phyloP scores from a whole-genome alignment of 2,329 filamentous ascomycete genomes.

The Exophiala dermatitidis region DNA sequence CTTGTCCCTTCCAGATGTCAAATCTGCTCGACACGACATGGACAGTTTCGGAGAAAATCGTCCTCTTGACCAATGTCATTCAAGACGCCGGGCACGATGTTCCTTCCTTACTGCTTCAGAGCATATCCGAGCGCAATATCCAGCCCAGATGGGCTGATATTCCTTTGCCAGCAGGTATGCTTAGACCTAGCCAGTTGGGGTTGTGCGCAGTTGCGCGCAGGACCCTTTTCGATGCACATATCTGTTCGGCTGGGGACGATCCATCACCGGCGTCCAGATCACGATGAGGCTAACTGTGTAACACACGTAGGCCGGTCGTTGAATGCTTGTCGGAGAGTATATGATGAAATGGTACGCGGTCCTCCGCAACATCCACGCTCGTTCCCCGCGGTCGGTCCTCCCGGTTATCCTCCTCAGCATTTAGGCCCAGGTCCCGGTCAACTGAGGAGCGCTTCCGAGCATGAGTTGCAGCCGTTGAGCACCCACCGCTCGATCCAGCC shows the following conservation, averaged over 20 bases:
- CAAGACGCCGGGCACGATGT: constrained; percentile 22
- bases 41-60: constrained; percentile 24
- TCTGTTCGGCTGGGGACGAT: neutral
- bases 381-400: constrained; percentile 6
- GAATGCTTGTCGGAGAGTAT: constrained; percentile 21
- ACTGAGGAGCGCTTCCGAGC: constrained; percentile 13
- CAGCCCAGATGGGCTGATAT: constrained; percentile 25
- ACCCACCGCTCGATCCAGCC: constrained; percentile 22
- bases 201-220: constrained; percentile 2
- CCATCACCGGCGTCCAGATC: neutral
- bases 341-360: constrained; percentile 10
- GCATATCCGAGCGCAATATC: constrained; percentile 16
- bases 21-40: constrained; percentile 20
- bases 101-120: constrained; percentile 21
- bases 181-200: neutral
- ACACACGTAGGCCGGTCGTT: constrained; percentile 22
- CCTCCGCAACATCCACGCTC: constrained; percentile 5
- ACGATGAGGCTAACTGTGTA: constrained; percentile 6
- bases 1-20: constrained; percentile 18
- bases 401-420: constrained; percentile 6
- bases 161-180: constrained; percentile 26
- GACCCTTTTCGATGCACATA: no score
- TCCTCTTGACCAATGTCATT: constrained; percentile 25
- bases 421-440: constrained; percentile 8
- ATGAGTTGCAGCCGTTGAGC: constrained; percentile 9